phyloP scores from a whole-genome alignment of 1,284 basidiomycete genomes.

The Afroboletus lepidellus region DNA sequence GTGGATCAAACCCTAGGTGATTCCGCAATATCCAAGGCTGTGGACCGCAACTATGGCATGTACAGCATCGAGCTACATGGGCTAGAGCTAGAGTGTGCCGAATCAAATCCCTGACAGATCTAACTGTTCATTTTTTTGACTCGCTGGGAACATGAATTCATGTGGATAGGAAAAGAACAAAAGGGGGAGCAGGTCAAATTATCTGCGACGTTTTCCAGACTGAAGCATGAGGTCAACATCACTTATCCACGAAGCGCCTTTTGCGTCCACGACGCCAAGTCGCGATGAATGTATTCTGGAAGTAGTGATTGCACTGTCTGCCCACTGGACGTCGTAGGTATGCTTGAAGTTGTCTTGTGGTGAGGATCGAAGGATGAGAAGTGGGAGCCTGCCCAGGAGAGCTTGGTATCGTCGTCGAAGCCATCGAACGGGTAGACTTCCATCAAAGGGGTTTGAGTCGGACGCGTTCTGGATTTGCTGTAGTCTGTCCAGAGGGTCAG shows the following conservation, averaged over 20 bases:
- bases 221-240: conserved; percentile 9
- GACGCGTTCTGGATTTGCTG: conserved; percentile 1
- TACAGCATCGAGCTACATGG: conserved; percentile 82
- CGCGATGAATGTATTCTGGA: conserved; percentile 19
- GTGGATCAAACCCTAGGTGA: conserved; percentile 60
- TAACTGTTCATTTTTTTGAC: conserved; percentile 16
- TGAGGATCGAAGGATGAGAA: conserved; percentile 41
- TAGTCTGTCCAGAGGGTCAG: conserved; percentile 2
- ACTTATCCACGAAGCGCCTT: conserved; percentile 38
- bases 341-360: conserved; percentile 4
- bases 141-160: not conserved
- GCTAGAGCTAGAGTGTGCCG: conserved; percentile 60
- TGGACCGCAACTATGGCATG: conserved; percentile 71
- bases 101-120: conserved; percentile 27
- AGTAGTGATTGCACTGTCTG: conserved; percentile 28
- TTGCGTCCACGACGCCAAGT: conserved; percentile 27
- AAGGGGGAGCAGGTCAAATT: not conserved
- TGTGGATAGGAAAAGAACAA: not conserved
- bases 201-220: conserved; percentile 6
- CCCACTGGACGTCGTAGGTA: conserved; percentile 33
- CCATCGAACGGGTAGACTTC: conserved; percentile 52
- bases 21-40: conserved; percentile 48
- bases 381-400: conserved; percentile 56
- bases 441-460: conserved; percentile 15
- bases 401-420: conserved; percentile 64